Base-by-base conservation (phyloP, 2,329 filamentous ascomycete species). In the Penicillium expansum region DNA sequence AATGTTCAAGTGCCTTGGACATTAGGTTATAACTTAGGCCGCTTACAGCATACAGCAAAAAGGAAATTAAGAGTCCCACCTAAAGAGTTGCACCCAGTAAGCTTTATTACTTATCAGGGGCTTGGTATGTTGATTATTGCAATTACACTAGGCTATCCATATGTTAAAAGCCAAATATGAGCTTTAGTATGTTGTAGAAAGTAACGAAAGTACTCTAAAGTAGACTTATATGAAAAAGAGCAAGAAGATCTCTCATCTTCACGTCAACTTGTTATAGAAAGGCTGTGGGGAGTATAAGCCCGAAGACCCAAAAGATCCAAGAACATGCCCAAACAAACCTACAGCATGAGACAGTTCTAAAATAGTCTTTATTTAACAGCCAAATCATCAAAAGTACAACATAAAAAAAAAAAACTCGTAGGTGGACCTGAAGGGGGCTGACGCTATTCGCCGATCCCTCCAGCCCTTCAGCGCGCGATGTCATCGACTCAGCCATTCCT, bases 381-480 rank as follows among this genome's bases (percentile, higher is more conserved):
- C 5, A 33, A 35, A 16, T 20, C 4, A 39, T 43, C 24, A 24
- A 32, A 45, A 50, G 27, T 3, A n/a, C n/a, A n/a, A n/a, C n/a
- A n/a, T n/a, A 11, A 29, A 52, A 44, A 38, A 37, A 41, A 48
- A 41, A 14, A 35, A 8, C 8, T 18, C 14, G 16, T 27, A 32
- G 29, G 59, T 57, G 62, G 62, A 59, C 56, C 62, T 58, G 54
- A 58, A 64, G 58, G 67, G 88, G 91, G 66, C 87, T 43, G 35
- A 81, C 84, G 61, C 86, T 83, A 76, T 71, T 72, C 66, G 70
- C 64, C 60, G 68, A 69, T 68, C 65, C 58, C 59, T 64, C 63
- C 63, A 27, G 37, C 65, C 58, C 61, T 64, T 66, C 66, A 44
- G 29, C 20, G 14, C 48, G 20, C 49, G 69, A 72, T 71, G 70